These are phyloP conservation scores for Stylosanthes scabra DNA, from an alignment of 331 rosid genomes.

Conservation along the genomic window DNA sequence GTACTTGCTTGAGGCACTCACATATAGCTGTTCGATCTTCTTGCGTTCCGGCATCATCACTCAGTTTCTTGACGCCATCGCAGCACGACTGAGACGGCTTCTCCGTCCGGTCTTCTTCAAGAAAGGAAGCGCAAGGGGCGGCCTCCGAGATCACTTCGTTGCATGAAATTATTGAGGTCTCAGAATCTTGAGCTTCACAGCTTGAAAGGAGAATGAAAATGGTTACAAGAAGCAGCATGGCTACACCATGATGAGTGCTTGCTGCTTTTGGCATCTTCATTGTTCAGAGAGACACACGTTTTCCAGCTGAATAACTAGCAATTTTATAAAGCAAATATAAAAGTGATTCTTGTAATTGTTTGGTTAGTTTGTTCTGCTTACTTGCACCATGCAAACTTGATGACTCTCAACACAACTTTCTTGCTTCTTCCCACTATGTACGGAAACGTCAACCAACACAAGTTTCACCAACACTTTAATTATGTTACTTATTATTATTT, in stretches of 20 bases:
- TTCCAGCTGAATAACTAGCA: neutral
- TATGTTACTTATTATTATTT: too few species aligned
- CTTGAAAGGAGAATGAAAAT: slow-evolving; percentile 2
- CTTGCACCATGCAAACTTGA: slow-evolving; percentile 30
- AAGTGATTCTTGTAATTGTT: neutral
- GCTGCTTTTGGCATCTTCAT: slow-evolving; percentile 25
- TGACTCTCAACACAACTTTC: slow-evolving; percentile 14
- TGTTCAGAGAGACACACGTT: neutral
- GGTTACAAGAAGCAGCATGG: slow-evolving; percentile 15
- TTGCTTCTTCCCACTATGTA: neutral
- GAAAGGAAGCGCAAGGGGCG: slow-evolving; percentile 13
- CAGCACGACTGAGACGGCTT: slow-evolving; percentile 29
- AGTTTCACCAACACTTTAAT: too few species aligned
- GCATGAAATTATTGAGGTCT: slow-evolving; percentile 20
- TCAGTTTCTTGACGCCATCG: slow-evolving; percentile 19
- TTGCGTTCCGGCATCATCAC: neutral
- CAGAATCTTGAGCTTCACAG: neutral
- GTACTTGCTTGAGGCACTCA: slow-evolving; percentile 35
- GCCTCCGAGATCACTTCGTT: neutral
- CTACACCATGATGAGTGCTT: neutral
- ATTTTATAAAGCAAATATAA: too few species aligned
- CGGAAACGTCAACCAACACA: neutral
- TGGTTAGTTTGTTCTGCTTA: slow-evolving; percentile 15
- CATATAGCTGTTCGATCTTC: slow-evolving; percentile 20
- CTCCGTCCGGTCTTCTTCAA: neutral